Evolutionary conservation across 805 yeast genomes (phyloP).

Genomic region (Yarrowia phangngaensis): DNA sequence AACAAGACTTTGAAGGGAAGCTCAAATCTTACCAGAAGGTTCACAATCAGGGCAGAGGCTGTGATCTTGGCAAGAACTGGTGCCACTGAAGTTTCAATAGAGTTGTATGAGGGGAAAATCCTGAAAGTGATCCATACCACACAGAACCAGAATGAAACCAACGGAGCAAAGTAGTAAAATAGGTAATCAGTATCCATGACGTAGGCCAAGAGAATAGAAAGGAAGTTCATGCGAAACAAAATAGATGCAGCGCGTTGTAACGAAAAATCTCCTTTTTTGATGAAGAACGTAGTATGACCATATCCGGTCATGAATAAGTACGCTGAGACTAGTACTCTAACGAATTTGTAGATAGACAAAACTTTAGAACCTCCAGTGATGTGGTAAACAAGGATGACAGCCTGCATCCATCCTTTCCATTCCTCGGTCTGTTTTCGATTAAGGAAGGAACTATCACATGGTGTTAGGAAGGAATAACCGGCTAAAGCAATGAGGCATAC

Average conservation of each 20-base stretch:
- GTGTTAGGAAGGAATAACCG: constrained; percentile 26
- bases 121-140: constrained; percentile 32
- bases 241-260: constrained; percentile 33
- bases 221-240: constrained; percentile 31
- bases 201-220: constrained; percentile 32
- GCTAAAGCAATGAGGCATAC: background rate
- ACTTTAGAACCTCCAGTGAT: constrained; percentile 35
- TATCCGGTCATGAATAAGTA: constrained; percentile 34
- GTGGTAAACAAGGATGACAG: constrained; percentile 33
- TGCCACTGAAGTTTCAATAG: constrained; percentile 29
- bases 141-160: constrained; percentile 34
- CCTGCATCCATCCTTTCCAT: constrained; percentile 36
- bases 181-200: constrained; percentile 34
- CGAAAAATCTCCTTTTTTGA: constrained; percentile 32
- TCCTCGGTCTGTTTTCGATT: constrained; percentile 35
- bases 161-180: constrained; percentile 34
- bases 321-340: constrained; percentile 33
- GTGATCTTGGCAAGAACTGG: constrained; percentile 28
- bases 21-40: constrained; percentile 28
- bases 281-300: constrained; percentile 33
- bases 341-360: constrained; percentile 32
- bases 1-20: constrained; percentile 31
- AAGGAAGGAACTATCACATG: constrained; percentile 31
- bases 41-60: constrained; percentile 26
- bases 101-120: constrained; percentile 28